Evolutionary conservation across 768 basidiomycete genomes (phyloP).

Genomic region (Lepiota venenata): DNA sequence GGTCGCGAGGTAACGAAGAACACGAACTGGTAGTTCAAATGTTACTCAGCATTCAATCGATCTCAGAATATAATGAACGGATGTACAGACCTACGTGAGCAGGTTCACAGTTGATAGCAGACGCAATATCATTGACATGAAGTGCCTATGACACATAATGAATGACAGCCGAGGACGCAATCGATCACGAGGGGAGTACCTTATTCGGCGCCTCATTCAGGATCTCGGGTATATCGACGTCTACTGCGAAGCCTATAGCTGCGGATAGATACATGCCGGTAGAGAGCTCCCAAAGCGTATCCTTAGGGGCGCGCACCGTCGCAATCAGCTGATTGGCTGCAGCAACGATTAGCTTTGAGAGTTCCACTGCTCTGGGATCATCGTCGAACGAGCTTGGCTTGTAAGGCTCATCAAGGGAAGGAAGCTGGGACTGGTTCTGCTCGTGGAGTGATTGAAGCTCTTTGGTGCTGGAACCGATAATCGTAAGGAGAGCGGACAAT

Average conservation of each 20-base stretch:
- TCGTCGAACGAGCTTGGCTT: conserved; percentile 24
- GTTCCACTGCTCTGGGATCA: conserved; percentile 21
- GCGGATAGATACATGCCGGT: conserved; percentile 24
- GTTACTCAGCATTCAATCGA: background rate
- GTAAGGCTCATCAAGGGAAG: conserved; percentile 21
- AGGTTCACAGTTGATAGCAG: conserved; percentile 23
- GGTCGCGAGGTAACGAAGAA: conserved; percentile 34
- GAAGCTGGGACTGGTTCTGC: conserved; percentile 15
- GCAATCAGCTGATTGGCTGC: conserved; percentile 29
- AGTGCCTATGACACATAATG: conserved; percentile 19
- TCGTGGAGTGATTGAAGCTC: no score
- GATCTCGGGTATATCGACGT: conserved; percentile 36
- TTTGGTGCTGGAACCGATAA: no score
- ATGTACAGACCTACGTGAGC: conserved; percentile 30
- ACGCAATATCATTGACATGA: conserved; percentile 32
- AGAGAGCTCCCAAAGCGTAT: conserved; percentile 18
- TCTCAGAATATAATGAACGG: background rate
- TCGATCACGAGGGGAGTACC: conserved; percentile 25
- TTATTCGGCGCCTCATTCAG: conserved; percentile 27
- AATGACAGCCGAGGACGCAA: background rate
- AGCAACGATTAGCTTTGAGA: conserved; percentile 25
- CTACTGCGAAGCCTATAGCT: conserved; percentile 26
- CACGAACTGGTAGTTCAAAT: conserved; percentile 22
- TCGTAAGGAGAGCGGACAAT: no score
- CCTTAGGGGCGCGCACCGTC: conserved; percentile 22